Percentiles rank a stretch among this genome's conserved stretches.
phyloP scores from a whole-genome alignment of 1,284 basidiomycete species.

The Farysia itapuensis region DNA sequence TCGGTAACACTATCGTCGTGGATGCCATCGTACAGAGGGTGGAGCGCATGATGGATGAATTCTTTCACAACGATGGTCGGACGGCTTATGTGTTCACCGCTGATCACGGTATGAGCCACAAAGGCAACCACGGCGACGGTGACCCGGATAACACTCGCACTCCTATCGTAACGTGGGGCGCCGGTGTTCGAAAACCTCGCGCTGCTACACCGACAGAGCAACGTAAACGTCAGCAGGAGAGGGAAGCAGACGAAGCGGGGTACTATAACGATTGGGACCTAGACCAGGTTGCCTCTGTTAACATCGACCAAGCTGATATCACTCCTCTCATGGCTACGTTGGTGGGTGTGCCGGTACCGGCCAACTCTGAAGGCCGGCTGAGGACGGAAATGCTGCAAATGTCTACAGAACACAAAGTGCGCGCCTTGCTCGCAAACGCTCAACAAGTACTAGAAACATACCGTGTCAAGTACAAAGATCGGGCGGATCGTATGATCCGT shows the following conservation, averaged over 20 bases:
- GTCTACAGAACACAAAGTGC: slow-evolving; percentile 64
- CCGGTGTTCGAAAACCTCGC: slow-evolving; percentile 62
- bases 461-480: slow-evolving; percentile 67
- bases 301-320: slow-evolving; percentile 83
- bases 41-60: slow-evolving; percentile 69
- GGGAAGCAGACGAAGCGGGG: slow-evolving; percentile 10
- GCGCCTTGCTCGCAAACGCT: slow-evolving; percentile 72
- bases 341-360: slow-evolving; percentile 47
- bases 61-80: slow-evolving; percentile 65
- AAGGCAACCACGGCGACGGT: slow-evolving; percentile 88
- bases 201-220: slow-evolving; percentile 3
- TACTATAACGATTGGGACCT: slow-evolving; percentile 51
- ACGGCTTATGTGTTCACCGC: slow-evolving; percentile 83
- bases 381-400: slow-evolving; percentile 56
- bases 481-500: slow-evolving; percentile 28
- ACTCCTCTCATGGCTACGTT: slow-evolving; percentile 70
- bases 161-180: slow-evolving; percentile 80
- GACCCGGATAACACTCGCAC: slow-evolving; percentile 86
- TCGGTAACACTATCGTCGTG: slow-evolving; percentile 79
- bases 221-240: slow-evolving; percentile 1
- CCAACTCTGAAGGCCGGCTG: slow-evolving; percentile 60
- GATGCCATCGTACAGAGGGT: slow-evolving; percentile 75
- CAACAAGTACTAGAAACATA: slow-evolving; percentile 79
- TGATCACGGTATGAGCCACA: slow-evolving; percentile 85
- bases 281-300: slow-evolving; percentile 27